A percentile compares a stretch with the other conserved stretches of the same genome.
Evolutionary conservation across 108 stramenopile genomes (phyloP).

Genomic region (Bacterosira constricta): DNA sequence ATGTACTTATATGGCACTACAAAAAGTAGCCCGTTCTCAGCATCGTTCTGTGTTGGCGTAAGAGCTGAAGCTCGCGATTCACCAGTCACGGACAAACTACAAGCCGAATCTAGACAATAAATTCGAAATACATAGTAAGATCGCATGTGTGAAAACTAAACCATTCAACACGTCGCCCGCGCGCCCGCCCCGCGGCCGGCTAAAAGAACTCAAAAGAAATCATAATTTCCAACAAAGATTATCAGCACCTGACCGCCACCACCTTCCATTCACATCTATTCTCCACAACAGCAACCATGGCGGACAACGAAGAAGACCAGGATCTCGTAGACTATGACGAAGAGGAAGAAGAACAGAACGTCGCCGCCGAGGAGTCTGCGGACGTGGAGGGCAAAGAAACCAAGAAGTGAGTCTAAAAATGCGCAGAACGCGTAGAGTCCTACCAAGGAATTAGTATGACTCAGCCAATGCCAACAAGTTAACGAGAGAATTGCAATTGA

Average conservation of each 20-base stretch:
- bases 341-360: slow-evolving; percentile 80
- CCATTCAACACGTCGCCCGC: too few relatives aligned
- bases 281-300: slow-evolving; percentile 58
- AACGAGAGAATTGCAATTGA: neutral
- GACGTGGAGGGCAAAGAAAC: slow-evolving; percentile 71
- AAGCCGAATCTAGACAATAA: too few relatives aligned
- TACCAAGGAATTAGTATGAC: slow-evolving; percentile 20
- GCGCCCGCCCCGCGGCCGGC: too few relatives aligned
- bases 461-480: neutral
- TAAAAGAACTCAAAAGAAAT: too few relatives aligned
- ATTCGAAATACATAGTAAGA: too few relatives aligned
- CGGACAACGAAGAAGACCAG: slow-evolving; percentile 78
- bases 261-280: neutral
- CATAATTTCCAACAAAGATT: neutral
- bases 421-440: slow-evolving; percentile 1
- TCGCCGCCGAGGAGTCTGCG: slow-evolving; percentile 64
- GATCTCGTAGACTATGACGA: slow-evolving; percentile 93
- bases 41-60: too few relatives aligned
- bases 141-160: neutral
- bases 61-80: too few relatives aligned
- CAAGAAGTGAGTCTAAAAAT: slow-evolving; percentile 80
- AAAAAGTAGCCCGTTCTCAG: too few relatives aligned
- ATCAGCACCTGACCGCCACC: neutral
- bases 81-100: too few relatives aligned
- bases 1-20: too few relatives aligned